Evolutionary conservation across 1,284 basidiomycete species (phyloP), one percentile per base, ranked within the genome.

Genomic region (Omphalotus olearius): DNA sequence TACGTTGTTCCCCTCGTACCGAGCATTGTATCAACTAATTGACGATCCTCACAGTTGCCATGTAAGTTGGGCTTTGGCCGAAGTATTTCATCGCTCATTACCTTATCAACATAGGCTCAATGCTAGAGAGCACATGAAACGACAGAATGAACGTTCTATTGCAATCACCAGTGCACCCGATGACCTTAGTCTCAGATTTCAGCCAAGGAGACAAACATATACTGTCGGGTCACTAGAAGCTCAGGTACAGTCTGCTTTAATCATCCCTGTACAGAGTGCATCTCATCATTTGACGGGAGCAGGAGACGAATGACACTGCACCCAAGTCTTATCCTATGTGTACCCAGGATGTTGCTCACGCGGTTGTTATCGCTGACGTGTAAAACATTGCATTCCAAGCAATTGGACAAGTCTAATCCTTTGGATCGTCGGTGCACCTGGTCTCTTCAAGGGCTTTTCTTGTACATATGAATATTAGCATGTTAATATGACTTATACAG

Each of bases 1-100:
- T 63, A 49, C 53, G 62, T 60, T 18, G 9, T 6, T 5, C 36
- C n/a, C 6, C 41, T 16, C 28, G 13, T 18, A 7, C 14, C n/a
- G n/a, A n/a, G 18, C 28, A 4, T 16, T 7, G 11, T 14, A 11
- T 26, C 25, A 42, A 18, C 28, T 39, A 9, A 9, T 4, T 10
- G 16, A 43, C 33, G 28, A 23, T 25, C 33, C 6, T 10, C 18
- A 5, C 25, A 50, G 48, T 50, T 13, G 42, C 40, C 40, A 50
- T 50, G 48, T 50, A 17, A 9, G 39, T 48, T 4, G 30, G 3
- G 6, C 23, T 25, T 36, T 16, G 17, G 18, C 14, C 17, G n/a
- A 18, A 47, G n/a, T 14, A 10, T 16, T n/a, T 5, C 16, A n/a
- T 28, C 16, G 3, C 17, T 13, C 4, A 20, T n/a, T n/a, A 4